These are phyloP conservation scores for Dicorynia guianensis DNA, from an alignment of 306 rosid genomes.

Conservation along the genomic window DNA sequence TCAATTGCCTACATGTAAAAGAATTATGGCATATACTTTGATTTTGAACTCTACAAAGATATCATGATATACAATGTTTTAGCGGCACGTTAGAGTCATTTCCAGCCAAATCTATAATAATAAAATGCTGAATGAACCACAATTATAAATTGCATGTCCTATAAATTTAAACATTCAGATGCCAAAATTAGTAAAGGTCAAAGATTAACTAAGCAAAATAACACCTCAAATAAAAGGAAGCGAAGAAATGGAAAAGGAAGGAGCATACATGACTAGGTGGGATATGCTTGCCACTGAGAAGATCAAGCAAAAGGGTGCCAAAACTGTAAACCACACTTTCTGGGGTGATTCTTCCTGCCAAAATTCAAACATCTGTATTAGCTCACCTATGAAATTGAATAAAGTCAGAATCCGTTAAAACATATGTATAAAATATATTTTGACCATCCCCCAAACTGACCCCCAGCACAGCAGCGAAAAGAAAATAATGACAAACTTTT, in stretches of 20 bases:
- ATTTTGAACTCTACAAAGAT: not conserved
- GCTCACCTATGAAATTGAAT: not conserved
- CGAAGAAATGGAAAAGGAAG: slow-evolving; percentile 9
- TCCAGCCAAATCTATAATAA: not conserved
- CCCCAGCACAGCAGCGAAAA: not conserved
- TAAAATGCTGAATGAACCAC: slow-evolving; percentile 10
- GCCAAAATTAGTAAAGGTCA: slow-evolving; percentile 7
- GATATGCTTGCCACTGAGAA: slow-evolving; percentile 81
- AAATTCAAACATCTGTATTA: slow-evolving; percentile 27
- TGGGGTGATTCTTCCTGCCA: slow-evolving; percentile 68
- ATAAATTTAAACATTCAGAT: slow-evolving; percentile 4
- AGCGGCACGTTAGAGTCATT: not conserved
- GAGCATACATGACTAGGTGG: slow-evolving; percentile 72
- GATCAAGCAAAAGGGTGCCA: slow-evolving; percentile 77
- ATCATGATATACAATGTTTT: no score
- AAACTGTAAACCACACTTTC: slow-evolving; percentile 80
- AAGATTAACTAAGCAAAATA: slow-evolving; percentile 32
- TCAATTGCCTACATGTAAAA: slow-evolving; percentile 62
- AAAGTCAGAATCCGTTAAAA: slow-evolving; percentile 17
- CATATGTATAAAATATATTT: not conserved
- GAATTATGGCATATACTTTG: slow-evolving; percentile 19
- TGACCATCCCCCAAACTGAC: no score
- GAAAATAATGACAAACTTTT: slow-evolving; percentile 14
- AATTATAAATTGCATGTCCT: not conserved
- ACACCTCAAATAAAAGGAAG: slow-evolving; percentile 27